Evolutionary conservation across 1,284 basidiomycete genomes (phyloP), one percentile per base, ranked within the genome.

Genomic region (Phellopilus nigrolimitatus): DNA sequence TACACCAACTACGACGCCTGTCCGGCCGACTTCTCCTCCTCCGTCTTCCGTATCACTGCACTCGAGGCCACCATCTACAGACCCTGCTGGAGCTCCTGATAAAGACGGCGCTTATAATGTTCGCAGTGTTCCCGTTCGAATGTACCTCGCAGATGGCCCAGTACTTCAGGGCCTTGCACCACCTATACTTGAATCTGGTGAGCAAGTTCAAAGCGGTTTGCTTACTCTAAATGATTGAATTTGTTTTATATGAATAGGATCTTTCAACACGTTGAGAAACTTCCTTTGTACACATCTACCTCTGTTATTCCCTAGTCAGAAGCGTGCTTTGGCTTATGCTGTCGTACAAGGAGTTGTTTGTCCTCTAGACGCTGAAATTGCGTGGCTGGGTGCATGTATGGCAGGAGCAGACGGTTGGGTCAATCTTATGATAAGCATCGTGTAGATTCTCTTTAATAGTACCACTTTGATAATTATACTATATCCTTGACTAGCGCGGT

Each of bases 321-420:
- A 63, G 49, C 66, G 33, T 15, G 71, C 79, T 46, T 69, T 82
- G 25, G 84, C 79, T 22, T 84, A 81, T 62, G 78, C 89, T 0
- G 67, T 97, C 43, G 74, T 95, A 13, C 94, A 97, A 64, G 95
- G 95, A 3, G 83, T 98, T n/a, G 68, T 80, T 2, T 71, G 89
- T 2, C 95, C 95, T 0, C 71, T 82, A 13, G 94, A 97, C 39
- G 76, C 91, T 1, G 94, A 97, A 62, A 76, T 98, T 63, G 91
- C 87, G 1, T 98, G 95, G 95, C 67, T 98, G 10, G 90, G 91
- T 10, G 84, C 90, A 9, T 93, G 91, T 60, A 73, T 97, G 67
- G 80, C 85, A 10, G 92, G 93, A 8, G 91, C 92, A 4, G 95
- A 98, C 64, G 95, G 95, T 5, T 98, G 95, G 95, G 75, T 97